phyloP scores from a whole-genome alignment of 495 filamentous ascomycete genomes.

The Aspergillus funiculosus region DNA sequence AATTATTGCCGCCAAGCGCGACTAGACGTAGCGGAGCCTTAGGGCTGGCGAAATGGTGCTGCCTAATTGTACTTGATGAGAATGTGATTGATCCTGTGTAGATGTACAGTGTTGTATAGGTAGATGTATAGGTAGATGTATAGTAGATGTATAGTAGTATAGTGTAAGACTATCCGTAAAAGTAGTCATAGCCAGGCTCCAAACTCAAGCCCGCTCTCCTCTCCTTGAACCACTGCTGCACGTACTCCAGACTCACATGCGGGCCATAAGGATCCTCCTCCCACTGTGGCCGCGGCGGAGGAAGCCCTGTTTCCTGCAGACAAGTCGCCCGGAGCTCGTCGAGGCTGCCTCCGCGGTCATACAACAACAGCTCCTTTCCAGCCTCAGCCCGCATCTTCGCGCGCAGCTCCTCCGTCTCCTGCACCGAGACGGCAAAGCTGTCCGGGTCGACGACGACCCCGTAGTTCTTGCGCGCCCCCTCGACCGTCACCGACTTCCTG shows the following conservation, averaged over 20 bases:
- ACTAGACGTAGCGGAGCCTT: too few species aligned
- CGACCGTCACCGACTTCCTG: constrained; percentile 40
- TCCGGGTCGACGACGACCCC: constrained; percentile 35
- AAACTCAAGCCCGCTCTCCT: too few species aligned
- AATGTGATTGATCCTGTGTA: too few species aligned
- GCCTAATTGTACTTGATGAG: too few species aligned
- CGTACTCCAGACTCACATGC: constrained; percentile 29
- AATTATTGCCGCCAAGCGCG: too few species aligned
- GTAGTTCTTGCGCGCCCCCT: constrained; percentile 39
- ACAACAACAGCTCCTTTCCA: constrained; percentile 23
- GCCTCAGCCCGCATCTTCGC: constrained; percentile 19
- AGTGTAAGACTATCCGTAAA: too few species aligned
- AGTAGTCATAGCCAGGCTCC: too few species aligned
- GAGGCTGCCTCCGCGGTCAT: constrained; percentile 38
- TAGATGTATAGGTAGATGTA: too few species aligned
- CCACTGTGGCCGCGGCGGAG: constrained; percentile 31
- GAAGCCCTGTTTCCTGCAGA: constrained; percentile 36
- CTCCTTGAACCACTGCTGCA: constrained; percentile 27
- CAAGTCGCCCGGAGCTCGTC: constrained; percentile 29
- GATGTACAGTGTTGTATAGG: too few species aligned
- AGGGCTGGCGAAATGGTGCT: too few species aligned
- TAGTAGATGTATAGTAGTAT: too few species aligned
- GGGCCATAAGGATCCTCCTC: constrained; percentile 33
- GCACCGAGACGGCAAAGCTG: constrained; percentile 25
- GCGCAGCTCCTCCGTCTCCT: constrained; percentile 31